These are phyloP conservation scores for Carnegiea gigantea DNA, from an alignment of 179 eudicot genomes.

Conservation along the genomic window DNA sequence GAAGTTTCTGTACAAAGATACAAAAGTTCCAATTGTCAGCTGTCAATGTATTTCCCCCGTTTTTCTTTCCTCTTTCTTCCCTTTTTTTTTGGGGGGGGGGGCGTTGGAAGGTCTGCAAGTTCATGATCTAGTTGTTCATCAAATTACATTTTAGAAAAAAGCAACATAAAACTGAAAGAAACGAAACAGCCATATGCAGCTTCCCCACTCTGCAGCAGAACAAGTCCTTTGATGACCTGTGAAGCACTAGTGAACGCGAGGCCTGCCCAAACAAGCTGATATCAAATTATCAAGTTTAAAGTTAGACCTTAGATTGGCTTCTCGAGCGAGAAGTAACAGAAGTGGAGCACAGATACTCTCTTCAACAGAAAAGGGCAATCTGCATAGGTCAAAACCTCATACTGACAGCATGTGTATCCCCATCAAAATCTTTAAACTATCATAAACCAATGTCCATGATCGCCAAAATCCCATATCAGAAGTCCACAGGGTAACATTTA, in stretches of 20 bases:
- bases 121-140: background rate
- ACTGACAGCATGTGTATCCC: constrained; percentile 2
- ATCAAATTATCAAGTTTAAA: background rate
- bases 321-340: background rate
- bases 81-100: background rate
- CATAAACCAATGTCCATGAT: constrained; percentile 1
- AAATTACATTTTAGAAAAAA: background rate
- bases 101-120: background rate
- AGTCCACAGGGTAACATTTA: background rate
- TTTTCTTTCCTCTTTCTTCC: background rate
- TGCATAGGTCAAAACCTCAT: background rate
- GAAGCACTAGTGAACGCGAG: background rate
- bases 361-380: background rate
- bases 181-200: background rate
- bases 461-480: background rate
- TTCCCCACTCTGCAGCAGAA: background rate
- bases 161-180: background rate
- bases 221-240: background rate
- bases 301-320: background rate
- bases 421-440: background rate
- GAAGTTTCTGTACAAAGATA: constrained; percentile 10
- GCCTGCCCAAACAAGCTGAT: background rate
- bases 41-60: background rate
- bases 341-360: background rate
- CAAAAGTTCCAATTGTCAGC: background rate